phyloP scores from a whole-genome alignment of 164 flowering plant species.

The Liriodendron chinense region DNA sequence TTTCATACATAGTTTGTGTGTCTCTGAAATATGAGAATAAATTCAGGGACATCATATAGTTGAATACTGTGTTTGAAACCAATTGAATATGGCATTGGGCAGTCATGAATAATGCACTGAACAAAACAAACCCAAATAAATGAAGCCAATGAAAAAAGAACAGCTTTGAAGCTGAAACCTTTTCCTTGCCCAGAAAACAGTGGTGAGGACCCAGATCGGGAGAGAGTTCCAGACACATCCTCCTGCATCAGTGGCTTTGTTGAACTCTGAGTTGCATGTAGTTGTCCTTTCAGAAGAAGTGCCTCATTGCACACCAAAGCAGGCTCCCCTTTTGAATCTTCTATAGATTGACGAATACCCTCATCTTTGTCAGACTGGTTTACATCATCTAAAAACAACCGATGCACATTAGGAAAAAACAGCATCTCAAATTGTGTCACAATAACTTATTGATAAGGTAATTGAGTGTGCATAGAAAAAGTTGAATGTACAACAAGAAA shows the following conservation, averaged over 20 bases:
- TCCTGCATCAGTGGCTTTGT: constrained; percentile 9
- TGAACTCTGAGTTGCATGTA: constrained; percentile 13
- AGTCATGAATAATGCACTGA: not conserved
- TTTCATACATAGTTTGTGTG: not conserved
- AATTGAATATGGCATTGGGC: not conserved
- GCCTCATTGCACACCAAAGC: constrained; percentile 10
- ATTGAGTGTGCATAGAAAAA: not conserved
- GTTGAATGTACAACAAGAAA: no score
- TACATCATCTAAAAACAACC: constrained; percentile 41
- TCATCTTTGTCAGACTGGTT: constrained; percentile 38
- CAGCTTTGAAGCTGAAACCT: constrained; percentile 15
- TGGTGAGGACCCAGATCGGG: constrained; percentile 13
- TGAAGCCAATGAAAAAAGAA: not conserved
- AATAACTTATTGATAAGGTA: not conserved
- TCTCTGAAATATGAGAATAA: not conserved
- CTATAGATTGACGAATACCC: constrained; percentile 14
- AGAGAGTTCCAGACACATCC: constrained; percentile 12
- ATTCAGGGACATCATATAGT: not conserved
- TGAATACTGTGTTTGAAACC: not conserved
- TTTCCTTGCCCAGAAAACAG: constrained; percentile 20
- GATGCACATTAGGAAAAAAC: not conserved
- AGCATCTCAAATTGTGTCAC: not conserved
- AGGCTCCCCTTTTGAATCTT: constrained; percentile 11
- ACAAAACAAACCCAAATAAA: not conserved
- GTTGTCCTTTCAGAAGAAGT: constrained; percentile 22